phyloP scores from a whole-genome alignment of 768 basidiomycete species.

The Leccinum uliginosum region DNA sequence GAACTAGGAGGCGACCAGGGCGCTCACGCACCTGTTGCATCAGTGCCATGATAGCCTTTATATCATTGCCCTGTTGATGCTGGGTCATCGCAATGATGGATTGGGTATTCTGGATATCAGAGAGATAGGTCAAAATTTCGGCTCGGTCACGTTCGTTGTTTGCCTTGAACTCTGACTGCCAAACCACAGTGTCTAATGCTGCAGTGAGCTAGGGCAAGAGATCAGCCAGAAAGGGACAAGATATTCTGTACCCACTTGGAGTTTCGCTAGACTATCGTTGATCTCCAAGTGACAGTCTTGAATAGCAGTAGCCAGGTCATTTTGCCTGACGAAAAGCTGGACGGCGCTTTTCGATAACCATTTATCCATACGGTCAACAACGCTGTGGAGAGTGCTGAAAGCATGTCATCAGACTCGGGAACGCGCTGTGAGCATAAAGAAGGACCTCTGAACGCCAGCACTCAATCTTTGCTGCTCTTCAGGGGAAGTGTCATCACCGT shows the following conservation, averaged over 20 bases:
- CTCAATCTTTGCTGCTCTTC: slow-evolving; percentile 32
- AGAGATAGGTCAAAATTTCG: slow-evolving; percentile 40
- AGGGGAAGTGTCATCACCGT: slow-evolving; percentile 24
- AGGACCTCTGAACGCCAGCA: slow-evolving; percentile 31
- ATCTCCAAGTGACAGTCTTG: slow-evolving; percentile 42
- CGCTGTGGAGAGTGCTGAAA: slow-evolving; percentile 29
- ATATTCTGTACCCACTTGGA: slow-evolving; percentile 36
- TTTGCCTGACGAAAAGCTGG: slow-evolving; percentile 44
- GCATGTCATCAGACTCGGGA: slow-evolving; percentile 4
- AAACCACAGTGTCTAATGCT: slow-evolving; percentile 41
- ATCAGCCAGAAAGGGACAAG: slow-evolving; percentile 6
- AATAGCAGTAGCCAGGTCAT: slow-evolving; percentile 41
- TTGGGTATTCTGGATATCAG: slow-evolving; percentile 41
- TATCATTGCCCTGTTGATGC: slow-evolving; percentile 31
- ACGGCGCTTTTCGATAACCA: slow-evolving; percentile 40
- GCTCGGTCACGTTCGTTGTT: slow-evolving; percentile 40
- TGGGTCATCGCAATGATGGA: slow-evolving; percentile 32
- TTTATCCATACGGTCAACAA: slow-evolving; percentile 38
- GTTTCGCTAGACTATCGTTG: slow-evolving; percentile 41
- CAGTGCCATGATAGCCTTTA: slow-evolving; percentile 42
- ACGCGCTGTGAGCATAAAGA: neutral
- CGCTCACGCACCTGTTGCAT: slow-evolving; percentile 42
- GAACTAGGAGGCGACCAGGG: neutral
- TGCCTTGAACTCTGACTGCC: slow-evolving; percentile 42
- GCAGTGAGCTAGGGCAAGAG: slow-evolving; percentile 36